Evolutionary conservation across 441 rosid species (phyloP), one percentile per base, ranked within the genome.

Genomic region (Kokia cookei): DNA sequence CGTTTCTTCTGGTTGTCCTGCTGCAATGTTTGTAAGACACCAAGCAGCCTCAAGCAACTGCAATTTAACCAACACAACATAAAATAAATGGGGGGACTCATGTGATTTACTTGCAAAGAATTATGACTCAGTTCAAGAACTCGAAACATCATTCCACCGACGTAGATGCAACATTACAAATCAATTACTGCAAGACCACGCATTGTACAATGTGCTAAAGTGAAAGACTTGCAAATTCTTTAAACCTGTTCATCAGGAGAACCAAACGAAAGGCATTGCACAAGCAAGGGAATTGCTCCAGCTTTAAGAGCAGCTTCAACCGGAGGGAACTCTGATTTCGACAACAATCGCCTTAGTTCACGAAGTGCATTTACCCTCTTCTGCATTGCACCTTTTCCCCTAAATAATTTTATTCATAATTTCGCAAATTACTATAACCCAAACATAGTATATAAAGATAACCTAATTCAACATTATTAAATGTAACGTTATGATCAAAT

Each of bases 31-130:
- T 75, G 97, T 96, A 59, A 96, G 97, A 81, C 99, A 90, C 98
- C 97, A 90, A 69, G 98, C 97, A 72, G 97, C 89, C 89, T 93
- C 98, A 73, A 96, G 94, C 82, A 96, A 90, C 98, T 96, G 92
- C 80, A 82, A 78, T 71, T 71, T 12, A 27, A 71, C 11, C 10
- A 8, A 50, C 22, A 73, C 37, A 15, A 62, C 32, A 35, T 17
- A 11, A n/a, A 7, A 27, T 0, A 13, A 19, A 53, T 17, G 10
- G 35, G 40, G 17, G 27, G 10, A 8, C 11, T 50, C 12, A 42
- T 48, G 9, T 48, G 37, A 48, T 67, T 26, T 15, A 48, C 58
- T 67, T 67, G 11, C 67, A 66, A 66, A 13, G 5, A 45, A 66
- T 40, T n/a, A 53, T 17, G 22, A 67, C 59, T 48, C 14, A 14